Evolutionary conservation across 2,329 filamentous ascomycete genomes (phyloP).

Genomic region (Dothiorella sarmentorum): DNA sequence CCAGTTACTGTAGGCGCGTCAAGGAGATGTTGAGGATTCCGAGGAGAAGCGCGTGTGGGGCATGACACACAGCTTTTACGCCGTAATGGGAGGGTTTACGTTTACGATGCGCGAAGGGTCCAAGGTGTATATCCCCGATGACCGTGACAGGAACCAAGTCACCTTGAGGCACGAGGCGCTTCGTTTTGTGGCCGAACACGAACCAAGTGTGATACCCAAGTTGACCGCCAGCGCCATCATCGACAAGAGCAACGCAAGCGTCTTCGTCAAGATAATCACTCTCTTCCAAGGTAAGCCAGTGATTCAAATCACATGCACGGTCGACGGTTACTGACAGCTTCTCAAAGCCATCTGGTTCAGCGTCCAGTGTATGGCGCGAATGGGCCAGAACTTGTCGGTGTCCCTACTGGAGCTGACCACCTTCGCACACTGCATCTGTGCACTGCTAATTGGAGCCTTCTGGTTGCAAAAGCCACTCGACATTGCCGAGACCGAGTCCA

Average conservation of each 20-base stretch:
- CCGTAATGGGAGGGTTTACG: slow-evolving; percentile 23
- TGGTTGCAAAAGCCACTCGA: not conserved
- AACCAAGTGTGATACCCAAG: slow-evolving; percentile 7
- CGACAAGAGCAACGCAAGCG: slow-evolving; percentile 18
- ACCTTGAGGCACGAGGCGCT: slow-evolving; percentile 14
- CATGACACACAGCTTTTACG: slow-evolving; percentile 22
- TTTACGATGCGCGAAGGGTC: slow-evolving; percentile 6
- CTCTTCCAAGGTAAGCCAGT: not conserved
- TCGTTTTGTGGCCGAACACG: slow-evolving; percentile 6
- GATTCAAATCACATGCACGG: not conserved
- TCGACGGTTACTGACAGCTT: not conserved
- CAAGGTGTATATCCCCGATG: not conserved
- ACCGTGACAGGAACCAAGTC: not conserved
- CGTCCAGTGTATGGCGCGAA: not conserved
- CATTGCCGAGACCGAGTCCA: not conserved
- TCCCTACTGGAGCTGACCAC: not conserved
- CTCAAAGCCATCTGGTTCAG: not conserved
- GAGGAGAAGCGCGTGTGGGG: slow-evolving; percentile 19
- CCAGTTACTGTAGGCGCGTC: not conserved
- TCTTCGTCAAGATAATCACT: not conserved
- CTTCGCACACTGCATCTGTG: not conserved
- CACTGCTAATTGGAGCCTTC: not conserved
- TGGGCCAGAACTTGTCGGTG: not conserved
- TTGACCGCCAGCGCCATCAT: slow-evolving; percentile 1
- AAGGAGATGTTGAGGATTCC: not conserved